Percentiles rank a stretch among this genome's conserved stretches.
Evolutionary conservation across 352 stramenopile genomes (phyloP).

Genomic region (Phytophthora rubi): DNA sequence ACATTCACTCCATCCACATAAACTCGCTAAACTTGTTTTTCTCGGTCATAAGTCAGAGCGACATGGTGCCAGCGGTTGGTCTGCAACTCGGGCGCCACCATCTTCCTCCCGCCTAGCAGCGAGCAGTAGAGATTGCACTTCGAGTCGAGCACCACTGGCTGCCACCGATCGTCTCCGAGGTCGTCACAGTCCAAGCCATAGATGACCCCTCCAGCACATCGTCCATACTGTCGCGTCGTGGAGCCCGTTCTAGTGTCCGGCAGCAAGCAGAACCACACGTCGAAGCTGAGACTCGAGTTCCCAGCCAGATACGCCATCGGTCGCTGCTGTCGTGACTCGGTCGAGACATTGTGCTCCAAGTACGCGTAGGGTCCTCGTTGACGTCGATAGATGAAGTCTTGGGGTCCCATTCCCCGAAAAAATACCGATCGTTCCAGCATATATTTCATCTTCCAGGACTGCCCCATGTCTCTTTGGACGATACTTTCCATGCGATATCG

Average conservation of each 20-base stretch:
- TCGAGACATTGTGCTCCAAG: constrained; percentile 21
- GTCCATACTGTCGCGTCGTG: neutral
- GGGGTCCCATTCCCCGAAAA: constrained; percentile 13
- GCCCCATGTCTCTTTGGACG: constrained; percentile 16
- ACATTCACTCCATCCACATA: constrained; percentile 33
- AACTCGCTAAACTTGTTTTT: constrained; percentile 23
- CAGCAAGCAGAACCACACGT: constrained; percentile 39
- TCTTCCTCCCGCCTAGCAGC: constrained; percentile 28
- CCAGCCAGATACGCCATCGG: constrained; percentile 13
- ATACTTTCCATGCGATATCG: constrained; percentile 7
- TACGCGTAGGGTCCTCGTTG: constrained; percentile 22
- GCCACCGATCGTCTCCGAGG: constrained; percentile 16
- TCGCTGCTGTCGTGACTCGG: constrained; percentile 19
- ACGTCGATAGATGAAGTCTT: constrained; percentile 9
- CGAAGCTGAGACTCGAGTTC: constrained; percentile 13
- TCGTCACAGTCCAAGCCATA: constrained; percentile 23
- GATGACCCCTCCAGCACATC: constrained; percentile 33
- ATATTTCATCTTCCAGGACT: constrained; percentile 23
- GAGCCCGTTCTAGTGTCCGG: constrained; percentile 12
- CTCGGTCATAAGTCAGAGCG: constrained; percentile 30
- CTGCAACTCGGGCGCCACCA: constrained; percentile 26
- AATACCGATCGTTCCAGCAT: constrained; percentile 16
- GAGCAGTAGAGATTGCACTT: constrained; percentile 40
- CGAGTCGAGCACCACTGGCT: constrained; percentile 36
- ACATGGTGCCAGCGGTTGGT: constrained; percentile 44